Evolutionary conservation across 2,329 filamentous ascomycete species (phyloP), one percentile per base, ranked within the genome.

Genomic region (Arthroderma uncinatum): DNA sequence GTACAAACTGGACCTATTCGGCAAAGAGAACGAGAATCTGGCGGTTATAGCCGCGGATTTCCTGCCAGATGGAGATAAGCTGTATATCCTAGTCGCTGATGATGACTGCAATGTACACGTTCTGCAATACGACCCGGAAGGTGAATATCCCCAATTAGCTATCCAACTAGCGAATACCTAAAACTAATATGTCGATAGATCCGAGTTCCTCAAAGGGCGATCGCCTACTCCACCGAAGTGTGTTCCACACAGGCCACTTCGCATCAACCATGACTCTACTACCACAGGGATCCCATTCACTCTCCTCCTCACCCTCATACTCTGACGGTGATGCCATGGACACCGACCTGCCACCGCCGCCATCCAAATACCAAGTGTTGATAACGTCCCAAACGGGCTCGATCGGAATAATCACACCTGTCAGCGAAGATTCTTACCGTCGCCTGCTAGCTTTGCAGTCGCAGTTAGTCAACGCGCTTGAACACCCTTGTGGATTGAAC

Each of bases 91-190:
- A 40, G 85, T 88, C 4, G 83, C 86, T 10, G 92, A 97, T 68
- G 83, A 86, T 36, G 86, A 95, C 64, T 87, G 87, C 61, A 89
- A 93, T 64, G 73, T 98, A 40, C 89, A 96, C 68, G 80, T 96
- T 50, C 74, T 97, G 62, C 89, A 97, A 71, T 98, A 93, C 66
- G 91, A 97, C 66, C 93, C 93, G 0, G 92, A 97, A 67, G 87
- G 89, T 93, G 78, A 72, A 85, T 79, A 10, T 47, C 7, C 39
- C 33, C 34, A 39, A 33, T 40, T 23, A 30, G 30, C 47, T 25
- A 28, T 42, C 28, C 53, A 12, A 33, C 19, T 5, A 10, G 21
- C 7, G 39, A 55, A 40, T 30, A 28, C 28, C 6, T 23, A 19
- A 48, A 28, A 6, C 47, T 30, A 33, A 30, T 23, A 25, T 2